Evolutionary conservation across 2,329 filamentous ascomycete species (phyloP).

Genomic region (Fusarium chaquense): DNA sequence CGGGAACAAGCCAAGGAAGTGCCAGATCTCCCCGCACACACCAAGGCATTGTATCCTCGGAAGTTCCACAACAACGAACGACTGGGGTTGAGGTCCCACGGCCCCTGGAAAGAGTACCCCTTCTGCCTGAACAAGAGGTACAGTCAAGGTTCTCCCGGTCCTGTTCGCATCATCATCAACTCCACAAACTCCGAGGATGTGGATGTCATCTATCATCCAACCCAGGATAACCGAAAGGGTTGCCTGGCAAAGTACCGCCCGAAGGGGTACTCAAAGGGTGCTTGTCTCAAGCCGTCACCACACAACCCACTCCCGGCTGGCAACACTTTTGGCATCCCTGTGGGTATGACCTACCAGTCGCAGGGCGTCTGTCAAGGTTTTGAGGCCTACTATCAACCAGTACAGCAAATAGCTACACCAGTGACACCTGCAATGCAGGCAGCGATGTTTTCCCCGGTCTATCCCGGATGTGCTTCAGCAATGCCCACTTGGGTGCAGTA

Average conservation of each 20-base stretch:
- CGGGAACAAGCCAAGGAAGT: conserved; percentile 18
- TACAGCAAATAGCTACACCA: neutral
- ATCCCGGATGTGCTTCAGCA: neutral
- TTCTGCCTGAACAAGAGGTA: conserved; percentile 24
- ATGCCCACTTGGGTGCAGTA: neutral
- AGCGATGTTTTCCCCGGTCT: neutral
- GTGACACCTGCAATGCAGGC: neutral
- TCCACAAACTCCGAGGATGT: neutral
- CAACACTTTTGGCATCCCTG: neutral
- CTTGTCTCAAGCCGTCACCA: neutral
- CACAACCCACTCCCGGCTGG: neutral
- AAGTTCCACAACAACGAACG: conserved; percentile 13
- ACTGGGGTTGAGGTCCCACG: neutral
- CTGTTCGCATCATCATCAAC: conserved; percentile 18
- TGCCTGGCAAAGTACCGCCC: conserved; percentile 15
- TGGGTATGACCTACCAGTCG: neutral
- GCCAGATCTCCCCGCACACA: neutral
- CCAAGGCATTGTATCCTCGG: neutral
- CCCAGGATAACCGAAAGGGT: neutral
- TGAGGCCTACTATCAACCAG: neutral
- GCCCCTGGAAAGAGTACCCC: conserved; percentile 24
- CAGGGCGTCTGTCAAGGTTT: neutral
- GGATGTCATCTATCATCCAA: conserved; percentile 22
- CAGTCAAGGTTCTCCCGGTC: conserved; percentile 5
- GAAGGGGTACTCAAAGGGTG: conserved; percentile 15